Conservation (phyloP, 768 basidiomycete genomes). For the Paxillus rubicundulus region DNA sequence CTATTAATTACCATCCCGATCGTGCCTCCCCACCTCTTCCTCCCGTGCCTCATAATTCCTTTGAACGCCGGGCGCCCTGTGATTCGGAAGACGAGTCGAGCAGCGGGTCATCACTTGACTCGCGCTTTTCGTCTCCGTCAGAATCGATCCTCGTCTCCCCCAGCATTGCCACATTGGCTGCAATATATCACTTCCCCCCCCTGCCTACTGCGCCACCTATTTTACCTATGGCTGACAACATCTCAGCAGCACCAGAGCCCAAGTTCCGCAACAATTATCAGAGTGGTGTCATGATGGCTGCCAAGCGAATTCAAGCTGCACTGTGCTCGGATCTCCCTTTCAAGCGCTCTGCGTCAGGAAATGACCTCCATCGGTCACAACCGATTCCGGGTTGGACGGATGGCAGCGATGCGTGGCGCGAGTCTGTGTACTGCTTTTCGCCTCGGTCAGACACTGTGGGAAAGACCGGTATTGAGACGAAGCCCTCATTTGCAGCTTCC, state of each 20-base stretch:
- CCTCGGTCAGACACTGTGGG: conserved; percentile 38
- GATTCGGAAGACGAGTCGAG: conserved; percentile 43
- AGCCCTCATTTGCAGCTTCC: conserved; percentile 47
- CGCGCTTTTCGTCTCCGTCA: conserved; percentile 27
- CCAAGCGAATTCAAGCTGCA: conserved; percentile 49
- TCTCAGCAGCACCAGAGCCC: conserved; percentile 21
- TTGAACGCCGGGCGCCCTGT: conserved; percentile 22
- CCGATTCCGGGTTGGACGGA: conserved; percentile 70
- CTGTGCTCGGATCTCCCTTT: conserved; percentile 40
- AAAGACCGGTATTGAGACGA: conserved; percentile 26
- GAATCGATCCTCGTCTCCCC: conserved; percentile 20
- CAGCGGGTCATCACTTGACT: conserved; percentile 39
- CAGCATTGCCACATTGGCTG: conserved; percentile 39
- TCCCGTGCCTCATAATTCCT: conserved; percentile 41
- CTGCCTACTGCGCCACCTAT: conserved; percentile 53
- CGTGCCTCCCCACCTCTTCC: conserved; percentile 41
- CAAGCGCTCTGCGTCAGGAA: conserved; percentile 36
- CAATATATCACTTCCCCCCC: conserved; percentile 47
- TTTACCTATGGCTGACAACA: conserved; percentile 18
- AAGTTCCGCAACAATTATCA: conserved; percentile 43
- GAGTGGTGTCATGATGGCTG: conserved; percentile 70
- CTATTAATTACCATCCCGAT: conserved; percentile 48
- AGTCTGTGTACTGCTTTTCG: conserved; percentile 54
- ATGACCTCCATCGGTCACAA: conserved; percentile 35
- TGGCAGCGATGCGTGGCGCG: conserved; percentile 64